Conservation (phyloP, 1,284 basidiomycete genomes). For the Macrocystidia cucumis region DNA sequence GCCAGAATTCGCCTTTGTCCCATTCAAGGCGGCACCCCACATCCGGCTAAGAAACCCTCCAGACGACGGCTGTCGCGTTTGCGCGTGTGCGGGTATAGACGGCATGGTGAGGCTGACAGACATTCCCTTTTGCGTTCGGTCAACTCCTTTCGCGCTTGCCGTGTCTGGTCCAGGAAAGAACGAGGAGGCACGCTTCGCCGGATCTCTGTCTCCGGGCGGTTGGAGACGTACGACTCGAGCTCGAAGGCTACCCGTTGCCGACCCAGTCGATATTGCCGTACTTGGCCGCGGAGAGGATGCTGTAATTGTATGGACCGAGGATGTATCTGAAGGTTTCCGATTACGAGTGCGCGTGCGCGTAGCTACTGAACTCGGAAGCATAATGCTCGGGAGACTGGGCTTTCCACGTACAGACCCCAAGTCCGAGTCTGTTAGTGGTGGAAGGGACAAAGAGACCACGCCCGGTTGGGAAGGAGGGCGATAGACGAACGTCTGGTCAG, state of each 20-base stretch:
- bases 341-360: no score
- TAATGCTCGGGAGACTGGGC: no score
- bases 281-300: constrained; percentile 18
- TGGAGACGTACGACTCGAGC: constrained; percentile 16
- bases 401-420: no score
- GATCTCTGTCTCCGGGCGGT: constrained; percentile 14
- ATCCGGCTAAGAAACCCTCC: constrained; percentile 55
- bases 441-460: no score
- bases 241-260: no score
- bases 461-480: constrained; percentile 15
- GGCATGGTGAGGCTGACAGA: constrained; percentile 37
- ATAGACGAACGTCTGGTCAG: constrained; percentile 20
- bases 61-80: constrained; percentile 25
- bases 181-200: constrained; percentile 20
- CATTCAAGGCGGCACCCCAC: constrained; percentile 51
- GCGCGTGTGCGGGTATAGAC: constrained; percentile 27
- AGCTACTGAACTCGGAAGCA: no score
- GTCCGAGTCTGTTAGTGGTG: no score
- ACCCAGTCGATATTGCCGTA: constrained; percentile 11
- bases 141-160: constrained; percentile 10
- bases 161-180: constrained; percentile 12
- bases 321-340: constrained; percentile 48
- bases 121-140: constrained; percentile 15
- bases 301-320: constrained; percentile 41
- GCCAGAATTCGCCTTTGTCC: constrained; percentile 16